phyloP scores from a whole-genome alignment of 257 asterid species.

The Fraxinus quadrangulata region DNA sequence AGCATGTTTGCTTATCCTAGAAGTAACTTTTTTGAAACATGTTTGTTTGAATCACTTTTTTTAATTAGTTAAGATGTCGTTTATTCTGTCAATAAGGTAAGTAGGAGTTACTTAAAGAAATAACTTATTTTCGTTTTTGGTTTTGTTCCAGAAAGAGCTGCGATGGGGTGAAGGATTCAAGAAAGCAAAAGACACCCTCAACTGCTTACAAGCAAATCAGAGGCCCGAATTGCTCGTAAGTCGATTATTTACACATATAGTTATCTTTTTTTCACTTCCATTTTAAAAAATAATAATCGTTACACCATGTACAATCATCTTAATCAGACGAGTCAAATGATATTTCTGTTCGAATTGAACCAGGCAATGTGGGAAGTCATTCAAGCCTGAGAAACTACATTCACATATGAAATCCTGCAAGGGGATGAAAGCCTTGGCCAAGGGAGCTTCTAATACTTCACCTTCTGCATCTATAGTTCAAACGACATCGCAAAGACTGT shows the following conservation, averaged over 20 bases:
- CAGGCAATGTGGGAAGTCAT: slow-evolving; percentile 84
- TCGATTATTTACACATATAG: background rate
- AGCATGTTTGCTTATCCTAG: too few species aligned
- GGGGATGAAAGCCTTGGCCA: slow-evolving; percentile 57
- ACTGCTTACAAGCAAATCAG: slow-evolving; percentile 54
- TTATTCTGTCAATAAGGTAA: background rate
- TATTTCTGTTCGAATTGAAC: background rate
- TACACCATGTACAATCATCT: background rate
- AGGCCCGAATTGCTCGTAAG: slow-evolving; percentile 84
- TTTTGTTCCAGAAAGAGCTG: slow-evolving; percentile 52
- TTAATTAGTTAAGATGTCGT: too few species aligned
- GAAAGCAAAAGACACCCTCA: slow-evolving; percentile 41
- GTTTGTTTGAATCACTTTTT: too few species aligned
- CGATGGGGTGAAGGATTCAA: slow-evolving; percentile 59
- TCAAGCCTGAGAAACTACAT: slow-evolving; percentile 85
- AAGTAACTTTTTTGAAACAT: too few species aligned
- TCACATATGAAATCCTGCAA: slow-evolving; percentile 87
- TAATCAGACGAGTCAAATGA: background rate
- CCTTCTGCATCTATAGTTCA: slow-evolving; percentile 24
- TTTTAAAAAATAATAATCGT: too few species aligned
- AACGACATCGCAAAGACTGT: slow-evolving; percentile 25
- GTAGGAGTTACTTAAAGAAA: background rate
- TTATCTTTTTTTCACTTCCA: background rate
- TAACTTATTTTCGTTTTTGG: background rate
- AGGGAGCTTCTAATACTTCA: slow-evolving; percentile 29